These are phyloP conservation scores for Cystobasidium slooffiae DNA, from an alignment of 1,284 basidiomycete species.

Conservation along the genomic window DNA sequence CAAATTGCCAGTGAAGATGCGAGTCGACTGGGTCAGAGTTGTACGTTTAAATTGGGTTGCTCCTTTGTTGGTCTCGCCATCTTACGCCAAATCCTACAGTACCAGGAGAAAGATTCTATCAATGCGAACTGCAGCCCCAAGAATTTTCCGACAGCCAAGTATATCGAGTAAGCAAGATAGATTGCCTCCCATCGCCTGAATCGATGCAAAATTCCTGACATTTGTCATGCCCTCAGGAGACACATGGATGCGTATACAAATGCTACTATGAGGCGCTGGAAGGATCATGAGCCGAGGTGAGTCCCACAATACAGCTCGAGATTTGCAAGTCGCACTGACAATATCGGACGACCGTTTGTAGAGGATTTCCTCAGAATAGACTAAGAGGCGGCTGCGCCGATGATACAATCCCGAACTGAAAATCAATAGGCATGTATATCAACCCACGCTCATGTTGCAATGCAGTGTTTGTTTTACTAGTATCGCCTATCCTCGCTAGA, in stretches of 20 bases:
- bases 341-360: not conserved
- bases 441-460: no score
- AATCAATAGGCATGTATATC: no score
- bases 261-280: slow-evolving; percentile 14
- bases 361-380: slow-evolving; percentile 31
- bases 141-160: slow-evolving; percentile 73
- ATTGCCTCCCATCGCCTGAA: not conserved
- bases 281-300: slow-evolving; percentile 20
- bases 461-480: no score
- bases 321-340: no score
- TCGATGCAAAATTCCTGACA: not conserved
- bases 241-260: slow-evolving; percentile 29
- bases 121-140: slow-evolving; percentile 68
- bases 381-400: slow-evolving; percentile 14
- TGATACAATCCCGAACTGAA: no score
- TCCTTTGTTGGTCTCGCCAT: no score
- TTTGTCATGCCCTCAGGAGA: not conserved
- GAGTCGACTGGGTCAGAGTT: slow-evolving; percentile 75
- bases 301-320: not conserved
- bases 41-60: not conserved
- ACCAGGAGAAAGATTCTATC: slow-evolving; percentile 1
- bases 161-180: slow-evolving; percentile 61
- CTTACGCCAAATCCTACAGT: not conserved
- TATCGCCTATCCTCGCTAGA: no score
- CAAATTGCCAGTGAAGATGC: slow-evolving; percentile 61